A percentile compares a stretch with the other conserved stretches of the same genome.
Conservation (phyloP, 345 rosid genomes). For the Syzygium aqueum region DNA sequence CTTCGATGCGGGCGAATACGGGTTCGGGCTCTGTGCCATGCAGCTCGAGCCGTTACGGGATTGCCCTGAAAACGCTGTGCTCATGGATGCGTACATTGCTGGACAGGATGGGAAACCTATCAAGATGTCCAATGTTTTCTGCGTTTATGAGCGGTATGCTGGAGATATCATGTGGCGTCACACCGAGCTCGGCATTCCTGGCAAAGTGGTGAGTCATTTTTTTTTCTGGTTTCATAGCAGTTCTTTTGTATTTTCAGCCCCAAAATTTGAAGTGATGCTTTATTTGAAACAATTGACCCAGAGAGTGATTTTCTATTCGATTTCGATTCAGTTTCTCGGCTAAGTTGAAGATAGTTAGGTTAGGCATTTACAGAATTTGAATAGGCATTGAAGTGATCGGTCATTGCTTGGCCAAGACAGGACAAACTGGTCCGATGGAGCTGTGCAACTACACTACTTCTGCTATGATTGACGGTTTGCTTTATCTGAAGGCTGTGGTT, state of each 20-base stretch:
- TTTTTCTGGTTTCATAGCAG: not conserved
- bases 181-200: constrained; percentile 61
- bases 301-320: not conserved
- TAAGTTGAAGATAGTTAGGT: not conserved
- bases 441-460: not conserved
- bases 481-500: not conserved
- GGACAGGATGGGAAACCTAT: constrained; percentile 54
- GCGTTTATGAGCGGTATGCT: constrained; percentile 56
- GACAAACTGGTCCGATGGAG: not conserved
- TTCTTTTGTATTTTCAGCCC: not conserved
- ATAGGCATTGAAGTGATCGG: not conserved
- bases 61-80: constrained; percentile 55
- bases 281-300: not conserved
- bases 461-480: not conserved
- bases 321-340: not conserved
- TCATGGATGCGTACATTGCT: constrained; percentile 46
- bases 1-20: constrained; percentile 74
- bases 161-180: constrained; percentile 64
- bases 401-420: not conserved
- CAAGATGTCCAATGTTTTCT: constrained; percentile 32
- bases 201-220: constrained; percentile 42
- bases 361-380: not conserved
- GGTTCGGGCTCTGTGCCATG: constrained; percentile 55
- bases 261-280: not conserved
- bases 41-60: constrained; percentile 49